Conservation (phyloP, 108 stramenopile species). For the Cyclotella atomus region DNA sequence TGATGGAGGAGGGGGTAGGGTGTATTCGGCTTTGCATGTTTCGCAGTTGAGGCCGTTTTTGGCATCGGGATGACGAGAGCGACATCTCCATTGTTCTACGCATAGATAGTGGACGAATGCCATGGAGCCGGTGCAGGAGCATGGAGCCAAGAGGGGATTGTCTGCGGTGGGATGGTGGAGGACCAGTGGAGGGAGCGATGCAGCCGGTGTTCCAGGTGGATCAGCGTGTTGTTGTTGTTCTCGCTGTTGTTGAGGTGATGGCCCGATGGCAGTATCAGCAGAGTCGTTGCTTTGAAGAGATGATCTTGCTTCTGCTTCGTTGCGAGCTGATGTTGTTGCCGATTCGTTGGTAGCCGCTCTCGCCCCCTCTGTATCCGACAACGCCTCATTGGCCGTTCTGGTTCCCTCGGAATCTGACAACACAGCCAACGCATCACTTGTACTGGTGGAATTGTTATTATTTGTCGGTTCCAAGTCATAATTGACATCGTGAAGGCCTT, state of each 20-base stretch:
- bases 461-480: conserved; percentile 47
- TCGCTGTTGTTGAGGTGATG: too few species aligned
- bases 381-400: too few species aligned
- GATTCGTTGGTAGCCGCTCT: not conserved
- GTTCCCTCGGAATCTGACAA: too few species aligned
- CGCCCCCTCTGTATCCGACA: not conserved
- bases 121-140: conserved; percentile 91
- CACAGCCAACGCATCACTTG: too few species aligned
- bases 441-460: not conserved
- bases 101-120: conserved; percentile 92
- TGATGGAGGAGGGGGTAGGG: conserved; percentile 85
- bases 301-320: not conserved
- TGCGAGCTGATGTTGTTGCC: not conserved
- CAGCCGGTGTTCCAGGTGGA: not conserved
- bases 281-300: not conserved
- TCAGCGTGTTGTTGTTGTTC: conserved; percentile 4
- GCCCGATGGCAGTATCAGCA: not conserved
- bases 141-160: conserved; percentile 89
- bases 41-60: conserved; percentile 79
- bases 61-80: conserved; percentile 85
- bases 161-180: conserved; percentile 68
- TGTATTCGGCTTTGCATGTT: conserved; percentile 80
- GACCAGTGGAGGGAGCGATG: conserved; percentile 14
- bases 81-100: conserved; percentile 90
- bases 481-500: conserved; percentile 84